A percentile compares a stretch with the other conserved stretches of the same genome.
phyloP scores from a whole-genome alignment of 768 basidiomycete genomes.

The Tephrocybe sp. region DNA sequence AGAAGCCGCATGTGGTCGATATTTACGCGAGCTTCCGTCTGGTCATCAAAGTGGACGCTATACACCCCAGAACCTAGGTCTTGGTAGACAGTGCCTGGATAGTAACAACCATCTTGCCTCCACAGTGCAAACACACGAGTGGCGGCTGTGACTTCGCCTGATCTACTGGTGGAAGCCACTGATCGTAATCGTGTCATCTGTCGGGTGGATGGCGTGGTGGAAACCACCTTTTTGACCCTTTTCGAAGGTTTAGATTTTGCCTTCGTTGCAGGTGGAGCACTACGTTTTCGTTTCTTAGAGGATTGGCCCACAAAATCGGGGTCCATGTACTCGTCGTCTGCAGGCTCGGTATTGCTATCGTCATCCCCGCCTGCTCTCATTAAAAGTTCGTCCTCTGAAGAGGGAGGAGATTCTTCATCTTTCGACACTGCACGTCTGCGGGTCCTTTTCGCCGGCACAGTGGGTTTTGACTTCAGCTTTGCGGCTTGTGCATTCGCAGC shows the following conservation, averaged over 20 bases:
- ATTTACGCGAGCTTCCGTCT: conserved; percentile 43
- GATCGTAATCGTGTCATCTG: conserved; percentile 42
- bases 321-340: conserved; percentile 42
- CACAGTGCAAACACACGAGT: conserved; percentile 75
- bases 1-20: conserved; percentile 54
- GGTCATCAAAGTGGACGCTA: conserved; percentile 69
- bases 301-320: conserved; percentile 26
- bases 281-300: conserved; percentile 48
- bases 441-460: neutral
- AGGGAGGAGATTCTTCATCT: conserved; percentile 11
- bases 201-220: conserved; percentile 29
- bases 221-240: conserved; percentile 26
- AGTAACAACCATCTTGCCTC: conserved; percentile 60
- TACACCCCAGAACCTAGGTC: conserved; percentile 32
- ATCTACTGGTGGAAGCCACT: conserved; percentile 24
- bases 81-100: conserved; percentile 55
- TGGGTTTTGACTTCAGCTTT: conserved; percentile 6
- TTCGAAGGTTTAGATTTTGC: conserved; percentile 20
- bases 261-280: conserved; percentile 17
- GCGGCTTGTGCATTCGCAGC: neutral
- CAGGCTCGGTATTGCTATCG: conserved; percentile 38
- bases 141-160: conserved; percentile 9
- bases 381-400: conserved; percentile 27
- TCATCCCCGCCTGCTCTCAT: conserved; percentile 19
- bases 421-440: conserved; percentile 20